Evolutionary conservation across 2,329 filamentous ascomycete species (phyloP).

Genomic region (Fusarium dimerum): DNA sequence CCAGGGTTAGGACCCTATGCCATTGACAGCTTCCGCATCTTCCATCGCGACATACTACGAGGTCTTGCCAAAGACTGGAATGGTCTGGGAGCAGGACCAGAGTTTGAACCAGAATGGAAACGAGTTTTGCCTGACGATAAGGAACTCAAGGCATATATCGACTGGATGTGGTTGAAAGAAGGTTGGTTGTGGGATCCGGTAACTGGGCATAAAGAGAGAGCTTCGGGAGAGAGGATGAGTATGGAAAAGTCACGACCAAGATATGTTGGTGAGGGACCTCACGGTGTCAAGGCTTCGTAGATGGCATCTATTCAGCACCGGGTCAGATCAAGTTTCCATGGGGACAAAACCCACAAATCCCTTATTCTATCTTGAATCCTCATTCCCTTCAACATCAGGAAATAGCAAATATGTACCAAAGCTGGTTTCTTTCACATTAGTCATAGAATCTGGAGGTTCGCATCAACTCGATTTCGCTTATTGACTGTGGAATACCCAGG

Average conservation of each 20-base stretch:
- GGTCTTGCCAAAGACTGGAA: constrained; percentile 6
- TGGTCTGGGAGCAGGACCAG: background rate
- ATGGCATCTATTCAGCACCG: no score
- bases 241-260: background rate
- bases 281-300: no score
- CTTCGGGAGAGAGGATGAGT: background rate
- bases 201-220: constrained; percentile 1
- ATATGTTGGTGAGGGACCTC: background rate
- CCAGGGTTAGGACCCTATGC: constrained; percentile 18
- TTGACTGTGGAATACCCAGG: no score
- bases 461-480: no score
- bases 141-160: constrained; percentile 11
- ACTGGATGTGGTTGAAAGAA: constrained; percentile 20
- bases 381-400: no score
- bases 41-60: constrained; percentile 12
- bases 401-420: no score
- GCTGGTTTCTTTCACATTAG: no score
- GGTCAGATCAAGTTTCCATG: no score
- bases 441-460: no score
- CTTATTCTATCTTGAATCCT: no score
- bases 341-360: no score
- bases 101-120: constrained; percentile 18
- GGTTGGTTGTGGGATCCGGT: constrained; percentile 20
- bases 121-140: constrained; percentile 16
- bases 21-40: constrained; percentile 19